These are phyloP conservation scores for Amaranthus tricolor DNA, from an alignment of 179 eudicot genomes.

Conservation along the genomic window DNA sequence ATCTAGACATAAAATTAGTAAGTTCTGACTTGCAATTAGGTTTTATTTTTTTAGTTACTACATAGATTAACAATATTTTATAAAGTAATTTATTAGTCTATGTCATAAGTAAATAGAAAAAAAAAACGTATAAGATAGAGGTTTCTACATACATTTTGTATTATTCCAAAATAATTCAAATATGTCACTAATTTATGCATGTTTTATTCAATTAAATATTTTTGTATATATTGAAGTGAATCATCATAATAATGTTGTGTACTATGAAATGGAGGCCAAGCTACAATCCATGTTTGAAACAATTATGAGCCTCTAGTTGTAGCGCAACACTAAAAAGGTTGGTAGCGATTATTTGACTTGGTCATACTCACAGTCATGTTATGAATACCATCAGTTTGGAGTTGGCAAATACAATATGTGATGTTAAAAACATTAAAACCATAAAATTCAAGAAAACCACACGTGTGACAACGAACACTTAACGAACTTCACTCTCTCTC, in stretches of 20 bases:
- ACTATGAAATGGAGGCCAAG: background rate
- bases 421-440: background rate
- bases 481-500: conserved; percentile 4
- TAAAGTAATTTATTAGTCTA: no score
- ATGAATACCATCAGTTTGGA: background rate
- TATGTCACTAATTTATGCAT: no score
- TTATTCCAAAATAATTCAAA: no score
- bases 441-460: conserved; percentile 15
- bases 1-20: no score
- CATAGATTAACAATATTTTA: no score
- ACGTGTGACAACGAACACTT: conserved; percentile 27
- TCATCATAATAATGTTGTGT: background rate
- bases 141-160: no score
- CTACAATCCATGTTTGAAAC: background rate
- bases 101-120: no score
- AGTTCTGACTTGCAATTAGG: no score
- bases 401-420: background rate
- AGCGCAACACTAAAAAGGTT: background rate
- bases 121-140: no score
- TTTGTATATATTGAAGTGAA: no score
- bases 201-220: background rate
- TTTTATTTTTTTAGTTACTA: no score
- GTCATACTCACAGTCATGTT: background rate
- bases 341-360: conserved; percentile 14
- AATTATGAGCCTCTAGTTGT: background rate